Evolutionary conservation across 768 basidiomycete genomes (phyloP), one percentile per base, ranked within the genome.

Genomic region (Porpolomopsis calyptriformis): DNA sequence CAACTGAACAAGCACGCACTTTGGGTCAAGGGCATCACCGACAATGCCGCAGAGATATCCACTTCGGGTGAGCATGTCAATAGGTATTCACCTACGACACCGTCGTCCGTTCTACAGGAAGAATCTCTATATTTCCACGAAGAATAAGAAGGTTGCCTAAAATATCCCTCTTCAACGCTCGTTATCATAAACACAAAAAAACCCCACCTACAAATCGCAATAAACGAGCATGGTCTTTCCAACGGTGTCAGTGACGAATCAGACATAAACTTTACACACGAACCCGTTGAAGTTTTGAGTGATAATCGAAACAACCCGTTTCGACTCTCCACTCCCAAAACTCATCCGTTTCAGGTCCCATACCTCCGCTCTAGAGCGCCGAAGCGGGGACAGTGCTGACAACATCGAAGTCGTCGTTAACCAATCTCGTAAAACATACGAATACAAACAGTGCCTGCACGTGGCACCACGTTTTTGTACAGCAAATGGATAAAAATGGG

Each of bases 181-280:
- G 16, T 42, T 4, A 42, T 22, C 43, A 29, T 24, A 37, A 42
- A 42, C 53, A 45, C 23, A 40, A 52, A 26, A 50, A 40, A 33
- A 37, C 41, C 18, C 39, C n/a, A 59, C 74, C 54, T 56, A 86
- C 87, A 91, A 48, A 91, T 85, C 22, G 89, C 90, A 54, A 93
- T 88, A 52, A 93, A 85, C 0, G 87, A 90, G 57, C 90, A 93
- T 7, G 90, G 89, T 7, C 90, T 92, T 24, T 26, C n/a, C n/a
- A n/a, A 44, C 48, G 34, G 49, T 33, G 27, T n/a, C n/a, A 25
- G 16, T 29, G 39, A 37, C 40, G 23, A 38, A 23, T 38, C 39
- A 20, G 19, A n/a, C 26, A 40, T 42, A 41, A 46, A 43, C 19
- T 27, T 14, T 27, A 22, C 37, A 35, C 27, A 69, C 80, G 49